phyloP scores from a whole-genome alignment of 78 protist genomes.

The Trichosphaerium sp. region DNA sequence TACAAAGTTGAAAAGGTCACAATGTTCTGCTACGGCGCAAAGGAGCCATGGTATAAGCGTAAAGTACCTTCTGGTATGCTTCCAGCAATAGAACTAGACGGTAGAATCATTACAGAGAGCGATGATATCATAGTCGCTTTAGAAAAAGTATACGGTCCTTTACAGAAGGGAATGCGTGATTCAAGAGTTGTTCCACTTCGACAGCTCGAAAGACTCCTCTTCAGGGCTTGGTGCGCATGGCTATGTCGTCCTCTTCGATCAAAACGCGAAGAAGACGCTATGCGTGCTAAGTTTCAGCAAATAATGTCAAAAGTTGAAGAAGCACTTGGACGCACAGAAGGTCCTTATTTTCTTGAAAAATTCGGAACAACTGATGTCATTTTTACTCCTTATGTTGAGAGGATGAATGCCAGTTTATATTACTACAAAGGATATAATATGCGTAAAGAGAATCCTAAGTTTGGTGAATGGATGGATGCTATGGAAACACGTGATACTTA shows the following conservation, averaged over 20 bases:
- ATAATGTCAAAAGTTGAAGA: background rate
- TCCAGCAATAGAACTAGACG: background rate
- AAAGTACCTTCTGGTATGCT: background rate
- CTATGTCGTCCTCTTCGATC: background rate
- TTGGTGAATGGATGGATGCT: background rate
- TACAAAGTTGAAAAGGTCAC: slow-evolving; percentile 7
- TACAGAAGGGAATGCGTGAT: background rate
- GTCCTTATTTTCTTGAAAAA: slow-evolving; percentile 17
- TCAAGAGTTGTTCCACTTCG: background rate
- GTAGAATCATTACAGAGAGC: background rate
- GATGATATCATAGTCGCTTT: background rate
- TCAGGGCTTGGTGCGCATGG: slow-evolving; percentile 21
- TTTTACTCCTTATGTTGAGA: background rate
- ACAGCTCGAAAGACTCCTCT: background rate
- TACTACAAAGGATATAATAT: background rate
- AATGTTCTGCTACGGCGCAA: background rate
- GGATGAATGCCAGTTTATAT: background rate
- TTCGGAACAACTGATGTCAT: background rate
- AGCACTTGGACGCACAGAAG: background rate
- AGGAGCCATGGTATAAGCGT: background rate
- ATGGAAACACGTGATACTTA: slow-evolving; percentile 2
- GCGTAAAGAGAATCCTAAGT: too few species aligned
- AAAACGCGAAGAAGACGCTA: too few species aligned
- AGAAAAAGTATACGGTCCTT: slow-evolving; percentile 1
- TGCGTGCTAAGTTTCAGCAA: too few species aligned